A percentile compares a stretch with the other conserved stretches of the same genome.
These are phyloP conservation scores for Trichoderma afroharzianum DNA, from an alignment of 2,329 filamentous ascomycete species.

Conservation along the genomic window DNA sequence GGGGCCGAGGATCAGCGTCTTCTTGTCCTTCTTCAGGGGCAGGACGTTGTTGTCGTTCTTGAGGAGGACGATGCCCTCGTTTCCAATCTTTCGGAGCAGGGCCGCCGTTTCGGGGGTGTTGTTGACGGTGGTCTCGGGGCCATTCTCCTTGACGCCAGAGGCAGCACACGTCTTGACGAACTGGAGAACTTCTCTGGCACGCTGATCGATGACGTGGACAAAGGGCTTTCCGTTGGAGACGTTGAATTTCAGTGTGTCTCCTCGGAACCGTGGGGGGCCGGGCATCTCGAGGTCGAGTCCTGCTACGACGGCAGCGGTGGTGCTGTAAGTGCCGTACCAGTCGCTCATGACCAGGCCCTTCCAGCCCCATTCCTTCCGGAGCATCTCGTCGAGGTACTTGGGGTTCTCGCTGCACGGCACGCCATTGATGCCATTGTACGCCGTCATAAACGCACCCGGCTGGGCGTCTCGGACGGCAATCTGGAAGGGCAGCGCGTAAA, in stretches of 20 bases:
- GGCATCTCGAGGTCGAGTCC: constrained; percentile 60
- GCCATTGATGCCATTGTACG: constrained; percentile 58
- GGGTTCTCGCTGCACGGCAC: constrained; percentile 52
- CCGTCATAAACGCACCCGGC: constrained; percentile 56
- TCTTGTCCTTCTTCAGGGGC: constrained; percentile 60
- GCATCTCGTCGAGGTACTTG: constrained; percentile 47
- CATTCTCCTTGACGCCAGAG: constrained; percentile 52
- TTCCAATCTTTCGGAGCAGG: constrained; percentile 61
- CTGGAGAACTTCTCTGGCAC: constrained; percentile 55
- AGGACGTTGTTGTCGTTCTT: constrained; percentile 66
- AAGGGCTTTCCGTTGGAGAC: constrained; percentile 55
- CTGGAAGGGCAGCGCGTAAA: constrained; percentile 57
- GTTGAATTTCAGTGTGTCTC: constrained; percentile 49
- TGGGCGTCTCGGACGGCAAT: constrained; percentile 49
- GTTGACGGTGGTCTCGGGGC: constrained; percentile 47
- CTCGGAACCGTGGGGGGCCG: constrained; percentile 49
- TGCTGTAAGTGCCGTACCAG: constrained; percentile 57
- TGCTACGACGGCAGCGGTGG: constrained; percentile 46
- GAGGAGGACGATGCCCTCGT: constrained; percentile 67
- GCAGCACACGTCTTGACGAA: constrained; percentile 56
- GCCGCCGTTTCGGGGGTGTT: constrained; percentile 61
- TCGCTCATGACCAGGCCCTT: constrained; percentile 57
- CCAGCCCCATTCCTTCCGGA: constrained; percentile 57
- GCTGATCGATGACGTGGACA: constrained; percentile 52
- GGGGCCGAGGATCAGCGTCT: constrained; percentile 55